phyloP scores from a whole-genome alignment of 2,329 filamentous ascomycete species.

The Corinectria fuckeliana region DNA sequence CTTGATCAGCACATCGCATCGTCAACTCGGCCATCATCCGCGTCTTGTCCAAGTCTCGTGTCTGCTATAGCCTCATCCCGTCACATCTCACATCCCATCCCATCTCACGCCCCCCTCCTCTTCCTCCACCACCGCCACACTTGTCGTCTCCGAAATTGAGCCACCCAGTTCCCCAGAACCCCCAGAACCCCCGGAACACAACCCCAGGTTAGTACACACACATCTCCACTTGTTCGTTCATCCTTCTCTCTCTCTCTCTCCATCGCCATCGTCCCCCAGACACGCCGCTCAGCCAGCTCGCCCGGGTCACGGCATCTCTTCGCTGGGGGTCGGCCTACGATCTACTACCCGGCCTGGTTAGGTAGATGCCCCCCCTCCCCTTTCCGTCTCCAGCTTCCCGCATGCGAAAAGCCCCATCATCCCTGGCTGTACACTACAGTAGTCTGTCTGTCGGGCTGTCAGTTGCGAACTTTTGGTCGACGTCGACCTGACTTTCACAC shows the following conservation, averaged over 20 bases:
- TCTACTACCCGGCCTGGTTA: conserved; percentile 29
- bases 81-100: conserved; percentile 14
- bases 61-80: background rate
- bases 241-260: background rate
- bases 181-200: background rate
- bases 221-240: conserved; percentile 11
- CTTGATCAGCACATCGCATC: conserved; percentile 23
- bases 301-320: conserved; percentile 8
- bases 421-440: background rate
- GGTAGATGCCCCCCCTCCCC: conserved; percentile 12
- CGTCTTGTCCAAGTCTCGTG: conserved; percentile 13
- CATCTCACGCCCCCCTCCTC: background rate
- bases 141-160: conserved; percentile 24
- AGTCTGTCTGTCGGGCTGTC: no score
- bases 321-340: conserved; percentile 26
- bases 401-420: conserved; percentile 10
- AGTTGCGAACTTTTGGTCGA: background rate
- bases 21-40: conserved; percentile 34
- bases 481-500: background rate
- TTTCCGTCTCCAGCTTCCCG: background rate
- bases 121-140: conserved; percentile 8
- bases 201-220: conserved; percentile 22
- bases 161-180: conserved; percentile 15
- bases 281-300: conserved; percentile 10
- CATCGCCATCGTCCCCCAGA: conserved; percentile 1